phyloP scores from a whole-genome alignment of 2,329 filamentous ascomycete genomes.

The Penicillium sp. region DNA sequence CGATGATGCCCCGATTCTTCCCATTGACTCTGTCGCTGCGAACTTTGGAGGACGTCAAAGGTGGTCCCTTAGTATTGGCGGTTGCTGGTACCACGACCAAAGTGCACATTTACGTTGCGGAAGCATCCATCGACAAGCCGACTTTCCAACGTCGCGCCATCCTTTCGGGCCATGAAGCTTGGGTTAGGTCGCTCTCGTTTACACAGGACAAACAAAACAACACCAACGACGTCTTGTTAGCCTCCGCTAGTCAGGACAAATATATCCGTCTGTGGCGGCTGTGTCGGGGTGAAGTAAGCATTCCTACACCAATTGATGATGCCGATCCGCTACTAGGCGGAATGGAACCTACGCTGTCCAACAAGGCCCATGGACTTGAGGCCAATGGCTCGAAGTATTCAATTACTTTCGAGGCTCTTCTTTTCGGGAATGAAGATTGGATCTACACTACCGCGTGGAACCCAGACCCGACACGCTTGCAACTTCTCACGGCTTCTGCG shows the following conservation, averaged over 20 bases:
- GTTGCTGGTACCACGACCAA: conserved; percentile 81
- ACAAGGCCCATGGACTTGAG: conserved; percentile 82
- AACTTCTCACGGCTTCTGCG: conserved; percentile 85
- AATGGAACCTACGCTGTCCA: conserved; percentile 74
- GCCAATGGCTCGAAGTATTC: conserved; percentile 68
- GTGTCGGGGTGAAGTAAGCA: conserved; percentile 66
- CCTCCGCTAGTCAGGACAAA: conserved; percentile 96
- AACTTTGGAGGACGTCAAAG: conserved; percentile 59
- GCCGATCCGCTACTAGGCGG: conserved; percentile 42
- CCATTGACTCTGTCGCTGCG: conserved; percentile 76
- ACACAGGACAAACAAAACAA: conserved; percentile 61
- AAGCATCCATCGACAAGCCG: conserved; percentile 41
- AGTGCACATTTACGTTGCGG: conserved; percentile 78
- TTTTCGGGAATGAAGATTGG: conserved; percentile 97
- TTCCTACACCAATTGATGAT: conserved; percentile 54
- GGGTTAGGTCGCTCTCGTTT: conserved; percentile 87
- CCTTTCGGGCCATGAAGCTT: conserved; percentile 88
- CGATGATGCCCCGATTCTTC: conserved; percentile 77
- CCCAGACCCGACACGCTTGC: conserved; percentile 59
- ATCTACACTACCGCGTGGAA: conserved; percentile 88
- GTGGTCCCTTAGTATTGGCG: conserved; percentile 66
- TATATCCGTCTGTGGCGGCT: conserved; percentile 94
- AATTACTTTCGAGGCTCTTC: conserved; percentile 88
- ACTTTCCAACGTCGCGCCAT: conserved; percentile 75
- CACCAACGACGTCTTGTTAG: conserved; percentile 74